Conservation (phyloP, 176 grass and related monocot genomes). For the Leersia perrieri region DNA sequence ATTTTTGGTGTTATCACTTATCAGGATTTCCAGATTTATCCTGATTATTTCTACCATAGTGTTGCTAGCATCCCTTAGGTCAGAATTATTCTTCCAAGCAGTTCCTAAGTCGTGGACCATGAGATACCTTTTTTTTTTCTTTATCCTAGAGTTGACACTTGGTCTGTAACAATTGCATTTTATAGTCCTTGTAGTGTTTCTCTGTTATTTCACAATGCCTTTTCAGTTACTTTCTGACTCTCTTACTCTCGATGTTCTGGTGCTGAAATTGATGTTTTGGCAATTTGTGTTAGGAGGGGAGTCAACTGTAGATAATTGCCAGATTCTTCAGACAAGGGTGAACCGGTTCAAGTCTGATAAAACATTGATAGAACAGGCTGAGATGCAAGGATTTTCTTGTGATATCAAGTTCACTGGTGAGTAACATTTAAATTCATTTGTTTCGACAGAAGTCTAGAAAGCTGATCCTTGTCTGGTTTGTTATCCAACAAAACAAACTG, state of each 20-base stretch:
- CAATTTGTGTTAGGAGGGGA: slow-evolving; percentile 68
- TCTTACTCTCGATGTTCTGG: background rate
- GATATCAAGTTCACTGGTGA: slow-evolving; percentile 88
- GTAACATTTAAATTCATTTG: background rate
- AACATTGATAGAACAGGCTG: slow-evolving; percentile 63
- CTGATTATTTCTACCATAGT: background rate
- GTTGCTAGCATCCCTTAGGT: background rate
- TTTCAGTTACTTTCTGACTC: background rate
- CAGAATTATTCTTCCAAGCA: background rate
- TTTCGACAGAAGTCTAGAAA: background rate
- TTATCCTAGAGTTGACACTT: background rate
- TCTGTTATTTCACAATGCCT: background rate
- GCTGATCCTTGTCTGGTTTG: background rate
- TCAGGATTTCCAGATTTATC: background rate
- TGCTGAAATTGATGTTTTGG: background rate
- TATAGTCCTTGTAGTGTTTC: background rate
- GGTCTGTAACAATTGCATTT: background rate
- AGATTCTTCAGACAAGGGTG: slow-evolving; percentile 89
- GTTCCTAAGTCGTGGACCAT: background rate
- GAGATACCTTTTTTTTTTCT: too few relatives aligned
- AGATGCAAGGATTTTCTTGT: slow-evolving; percentile 80
- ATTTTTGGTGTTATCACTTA: background rate
- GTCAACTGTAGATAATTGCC: slow-evolving; percentile 83
- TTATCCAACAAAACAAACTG: background rate
- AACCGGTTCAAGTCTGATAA: slow-evolving; percentile 89